Evolutionary conservation across 345 rosid species (phyloP).

Genomic region (Lumnitzera littorea): DNA sequence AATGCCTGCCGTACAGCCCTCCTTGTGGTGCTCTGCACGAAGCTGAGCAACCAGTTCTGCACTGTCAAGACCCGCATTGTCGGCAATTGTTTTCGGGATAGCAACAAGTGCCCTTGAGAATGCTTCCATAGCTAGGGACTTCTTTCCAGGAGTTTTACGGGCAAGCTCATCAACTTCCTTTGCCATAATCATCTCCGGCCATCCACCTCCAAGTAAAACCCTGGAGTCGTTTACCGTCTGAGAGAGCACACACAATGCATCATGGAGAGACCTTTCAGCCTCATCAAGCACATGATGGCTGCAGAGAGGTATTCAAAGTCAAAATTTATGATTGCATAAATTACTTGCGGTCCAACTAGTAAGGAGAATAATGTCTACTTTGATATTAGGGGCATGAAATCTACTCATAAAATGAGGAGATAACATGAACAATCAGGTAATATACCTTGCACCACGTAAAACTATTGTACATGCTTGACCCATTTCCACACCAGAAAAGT

Average conservation of each 20-base stretch:
- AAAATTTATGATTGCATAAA: too few species aligned
- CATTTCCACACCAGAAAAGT: constrained; percentile 92
- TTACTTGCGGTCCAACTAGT: too few species aligned
- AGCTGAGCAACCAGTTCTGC: constrained; percentile 93
- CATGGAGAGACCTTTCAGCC: constrained; percentile 96
- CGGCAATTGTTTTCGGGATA: constrained; percentile 86
- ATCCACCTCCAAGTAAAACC: constrained; percentile 95
- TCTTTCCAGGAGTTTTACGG: constrained; percentile 90
- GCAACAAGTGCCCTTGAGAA: constrained; percentile 79
- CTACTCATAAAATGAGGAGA: background rate
- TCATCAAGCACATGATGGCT: constrained; percentile 96
- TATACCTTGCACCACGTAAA: constrained; percentile 88
- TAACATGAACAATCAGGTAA: background rate
- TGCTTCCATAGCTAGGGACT: constrained; percentile 93
- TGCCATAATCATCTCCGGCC: constrained; percentile 99
- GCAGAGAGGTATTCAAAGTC: constrained; percentile 12
- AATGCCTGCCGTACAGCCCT: constrained; percentile 72
- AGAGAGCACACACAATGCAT: constrained; percentile 92
- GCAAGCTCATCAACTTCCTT: constrained; percentile 98
- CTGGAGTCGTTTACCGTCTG: constrained; percentile 90
- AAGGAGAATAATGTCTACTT: background rate
- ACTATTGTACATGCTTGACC: constrained; percentile 98
- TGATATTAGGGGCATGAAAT: background rate
- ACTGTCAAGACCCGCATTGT: constrained; percentile 98
- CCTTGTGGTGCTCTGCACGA: constrained; percentile 95